phyloP scores from a whole-genome alignment of 805 yeast species.

The Yamadazyma olivae region DNA sequence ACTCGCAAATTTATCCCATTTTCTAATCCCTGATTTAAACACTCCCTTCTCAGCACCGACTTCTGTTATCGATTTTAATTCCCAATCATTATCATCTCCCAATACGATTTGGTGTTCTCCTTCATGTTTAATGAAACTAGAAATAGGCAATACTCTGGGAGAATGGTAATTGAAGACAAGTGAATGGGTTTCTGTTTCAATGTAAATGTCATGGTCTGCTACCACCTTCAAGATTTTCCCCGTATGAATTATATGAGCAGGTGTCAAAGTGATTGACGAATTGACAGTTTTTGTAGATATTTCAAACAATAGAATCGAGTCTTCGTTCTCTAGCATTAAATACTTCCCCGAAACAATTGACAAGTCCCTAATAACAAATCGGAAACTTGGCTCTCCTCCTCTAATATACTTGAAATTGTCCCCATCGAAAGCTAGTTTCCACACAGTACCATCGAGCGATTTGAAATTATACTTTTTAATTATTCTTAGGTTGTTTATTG shows the following conservation, averaged over 20 bases:
- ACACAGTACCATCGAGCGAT: slow-evolving; percentile 3
- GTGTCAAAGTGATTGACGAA: slow-evolving; percentile 6
- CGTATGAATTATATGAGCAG: slow-evolving; percentile 9
- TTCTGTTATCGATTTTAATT: not conserved
- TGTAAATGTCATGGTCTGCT: not conserved
- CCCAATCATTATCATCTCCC: slow-evolving; percentile 1
- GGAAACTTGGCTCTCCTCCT: not conserved
- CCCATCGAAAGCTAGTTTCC: slow-evolving; percentile 13
- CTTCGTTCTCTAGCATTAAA: slow-evolving; percentile 7
- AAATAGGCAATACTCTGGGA: not conserved
- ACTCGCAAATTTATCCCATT: not conserved
- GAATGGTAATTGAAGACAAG: slow-evolving; percentile 2
- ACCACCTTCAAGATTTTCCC: slow-evolving; percentile 1
- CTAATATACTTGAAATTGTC: slow-evolving; percentile 3
- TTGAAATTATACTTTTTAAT: slow-evolving; percentile 5
- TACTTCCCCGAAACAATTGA: not conserved
- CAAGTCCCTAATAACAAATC: not conserved
- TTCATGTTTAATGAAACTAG: not conserved
- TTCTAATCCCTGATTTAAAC: not conserved
- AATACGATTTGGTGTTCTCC: not conserved
- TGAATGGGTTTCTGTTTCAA: slow-evolving; percentile 6
- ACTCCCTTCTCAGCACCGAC: slow-evolving; percentile 1
- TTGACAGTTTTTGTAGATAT: not conserved
- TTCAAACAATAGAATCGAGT: slow-evolving; percentile 8
- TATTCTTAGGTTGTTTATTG: slow-evolving; percentile 12